Percentiles rank a stretch among this genome's conserved stretches.
phyloP scores from a whole-genome alignment of 2,329 filamentous ascomycete genomes.

The Lojkania enalia region DNA sequence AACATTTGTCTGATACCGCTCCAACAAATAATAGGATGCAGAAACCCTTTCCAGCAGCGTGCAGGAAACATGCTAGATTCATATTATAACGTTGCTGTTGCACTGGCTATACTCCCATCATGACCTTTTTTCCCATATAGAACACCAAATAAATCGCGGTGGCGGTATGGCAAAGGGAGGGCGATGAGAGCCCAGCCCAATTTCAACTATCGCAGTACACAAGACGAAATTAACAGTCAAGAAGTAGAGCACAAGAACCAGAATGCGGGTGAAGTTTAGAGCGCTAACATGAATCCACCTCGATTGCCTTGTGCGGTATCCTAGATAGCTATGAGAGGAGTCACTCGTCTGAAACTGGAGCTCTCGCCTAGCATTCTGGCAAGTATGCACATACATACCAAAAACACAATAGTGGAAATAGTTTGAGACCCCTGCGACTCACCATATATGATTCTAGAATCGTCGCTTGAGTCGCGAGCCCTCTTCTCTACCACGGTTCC shows the following conservation, averaged over 20 bases:
- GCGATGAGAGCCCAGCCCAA: constrained; percentile 32
- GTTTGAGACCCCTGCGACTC: constrained; percentile 12
- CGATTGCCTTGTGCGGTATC: constrained; percentile 28
- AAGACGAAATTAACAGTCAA: constrained; percentile 41
- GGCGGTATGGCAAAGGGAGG: constrained; percentile 34
- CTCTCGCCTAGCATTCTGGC: constrained; percentile 24
- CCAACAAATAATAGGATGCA: too few relatives aligned
- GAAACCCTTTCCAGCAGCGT: too few relatives aligned
- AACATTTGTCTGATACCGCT: too few relatives aligned
- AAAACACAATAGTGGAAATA: constrained; percentile 18
- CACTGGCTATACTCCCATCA: too few relatives aligned
- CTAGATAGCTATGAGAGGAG: constrained; percentile 13
- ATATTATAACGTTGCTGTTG: too few relatives aligned
- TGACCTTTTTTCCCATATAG: constrained; percentile 38
- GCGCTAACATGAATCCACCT: constrained; percentile 16
- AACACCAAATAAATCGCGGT: constrained; percentile 46
- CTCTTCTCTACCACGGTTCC: too few relatives aligned
- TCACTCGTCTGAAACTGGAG: neutral
- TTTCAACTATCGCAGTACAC: constrained; percentile 38
- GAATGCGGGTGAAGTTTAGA: constrained; percentile 35
- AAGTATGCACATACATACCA: constrained; percentile 30
- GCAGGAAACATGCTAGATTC: too few relatives aligned
- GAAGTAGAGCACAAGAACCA: constrained; percentile 42
- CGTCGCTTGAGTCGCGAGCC: neutral
- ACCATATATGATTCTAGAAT: constrained; percentile 1